phyloP scores from a whole-genome alignment of 164 flowering plant genomes.

The Vitis rupestris region DNA sequence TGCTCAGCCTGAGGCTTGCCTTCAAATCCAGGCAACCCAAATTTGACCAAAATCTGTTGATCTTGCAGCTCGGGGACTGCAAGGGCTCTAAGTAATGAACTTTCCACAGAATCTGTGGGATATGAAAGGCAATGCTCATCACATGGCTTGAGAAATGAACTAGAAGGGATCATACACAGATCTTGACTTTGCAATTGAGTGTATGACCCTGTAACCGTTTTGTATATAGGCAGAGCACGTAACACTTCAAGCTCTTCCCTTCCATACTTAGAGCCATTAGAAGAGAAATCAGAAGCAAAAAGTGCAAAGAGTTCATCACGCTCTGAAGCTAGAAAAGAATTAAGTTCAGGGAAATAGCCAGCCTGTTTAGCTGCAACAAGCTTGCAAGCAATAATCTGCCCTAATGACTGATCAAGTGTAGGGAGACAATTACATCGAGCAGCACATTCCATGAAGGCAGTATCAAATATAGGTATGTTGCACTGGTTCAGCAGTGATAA shows the following conservation, averaged over 20 bases:
- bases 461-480: constrained; percentile 78
- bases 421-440: constrained; percentile 59
- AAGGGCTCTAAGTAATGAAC: constrained; percentile 58
- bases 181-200: constrained; percentile 49
- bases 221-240: constrained; percentile 77
- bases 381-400: constrained; percentile 77
- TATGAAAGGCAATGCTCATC: constrained; percentile 72
- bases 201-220: constrained; percentile 70
- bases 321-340: constrained; percentile 46
- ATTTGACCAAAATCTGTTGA: constrained; percentile 76
- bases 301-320: constrained; percentile 68
- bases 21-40: constrained; percentile 86
- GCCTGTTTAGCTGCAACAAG: constrained; percentile 76
- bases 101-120: constrained; percentile 53
- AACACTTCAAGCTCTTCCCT: constrained; percentile 80
- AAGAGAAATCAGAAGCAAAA: constrained; percentile 68
- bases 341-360: constrained; percentile 72
- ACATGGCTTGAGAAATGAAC: constrained; percentile 76
- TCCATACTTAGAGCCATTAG: constrained; percentile 48
- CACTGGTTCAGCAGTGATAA: constrained; percentile 81
- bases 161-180: constrained; percentile 75
- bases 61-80: constrained; percentile 80
- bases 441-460: constrained; percentile 66
- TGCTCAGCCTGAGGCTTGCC: constrained; percentile 64
- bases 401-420: constrained; percentile 57